Conservation (phyloP, 306 rosid species). For the Prinsepia uniflora region DNA sequence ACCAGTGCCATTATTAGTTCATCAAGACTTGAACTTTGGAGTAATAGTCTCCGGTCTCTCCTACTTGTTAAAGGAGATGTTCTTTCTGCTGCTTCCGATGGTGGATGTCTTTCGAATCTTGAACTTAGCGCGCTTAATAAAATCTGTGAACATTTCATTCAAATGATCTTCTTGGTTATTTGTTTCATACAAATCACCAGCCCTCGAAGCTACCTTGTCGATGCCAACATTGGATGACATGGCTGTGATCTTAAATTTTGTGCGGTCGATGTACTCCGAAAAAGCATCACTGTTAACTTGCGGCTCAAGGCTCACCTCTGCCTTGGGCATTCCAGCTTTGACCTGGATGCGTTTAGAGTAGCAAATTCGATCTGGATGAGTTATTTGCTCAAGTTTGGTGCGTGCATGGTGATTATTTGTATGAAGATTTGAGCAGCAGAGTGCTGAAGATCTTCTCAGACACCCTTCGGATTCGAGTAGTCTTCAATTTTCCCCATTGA, state of each 20-base stretch:
- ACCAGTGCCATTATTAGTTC: not conserved
- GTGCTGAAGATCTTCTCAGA: constrained; percentile 22
- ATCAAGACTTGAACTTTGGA: not conserved
- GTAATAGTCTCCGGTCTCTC: not conserved
- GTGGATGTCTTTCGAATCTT: constrained; percentile 29
- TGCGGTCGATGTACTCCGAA: constrained; percentile 24
- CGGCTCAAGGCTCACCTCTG: not conserved
- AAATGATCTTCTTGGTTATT: constrained; percentile 10
- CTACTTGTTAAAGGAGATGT: constrained; percentile 23
- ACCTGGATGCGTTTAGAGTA: not conserved
- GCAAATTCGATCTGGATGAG: not conserved
- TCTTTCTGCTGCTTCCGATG: constrained; percentile 25
- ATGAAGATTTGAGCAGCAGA: not conserved
- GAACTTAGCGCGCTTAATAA: constrained; percentile 22
- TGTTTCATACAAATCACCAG: constrained; percentile 8
- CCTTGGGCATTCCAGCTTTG: not conserved
- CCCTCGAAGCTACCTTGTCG: constrained; percentile 9
- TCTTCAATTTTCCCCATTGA: constrained; percentile 21
- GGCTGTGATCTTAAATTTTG: constrained; percentile 20
- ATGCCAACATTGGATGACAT: constrained; percentile 21
- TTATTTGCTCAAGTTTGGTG: not conserved
- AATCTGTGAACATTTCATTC: constrained; percentile 21
- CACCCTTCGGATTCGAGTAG: not conserved
- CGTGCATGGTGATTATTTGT: too few relatives aligned
- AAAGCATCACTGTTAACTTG: constrained; percentile 10